Percentiles rank a stretch among this genome's conserved stretches.
These are phyloP conservation scores for Grigorovia transvaalensis DNA, from an alignment of 805 yeast genomes.

Conservation along the genomic window DNA sequence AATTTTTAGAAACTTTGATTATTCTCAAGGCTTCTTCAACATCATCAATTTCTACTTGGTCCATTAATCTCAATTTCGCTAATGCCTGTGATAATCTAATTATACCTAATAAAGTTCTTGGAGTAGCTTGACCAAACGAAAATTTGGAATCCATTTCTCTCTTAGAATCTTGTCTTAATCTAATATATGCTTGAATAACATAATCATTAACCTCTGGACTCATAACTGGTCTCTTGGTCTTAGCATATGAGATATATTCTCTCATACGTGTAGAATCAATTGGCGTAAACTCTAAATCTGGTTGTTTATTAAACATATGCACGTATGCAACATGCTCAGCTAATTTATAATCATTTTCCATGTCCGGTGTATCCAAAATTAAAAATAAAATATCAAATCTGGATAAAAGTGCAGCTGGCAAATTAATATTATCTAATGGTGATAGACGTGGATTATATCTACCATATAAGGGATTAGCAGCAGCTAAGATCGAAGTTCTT, in stretches of 20 bases:
- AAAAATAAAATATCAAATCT: slow-evolving; percentile 87
- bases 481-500: slow-evolving; percentile 88
- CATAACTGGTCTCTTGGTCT: slow-evolving; percentile 75
- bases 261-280: slow-evolving; percentile 71
- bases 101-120: slow-evolving; percentile 86
- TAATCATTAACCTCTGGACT: slow-evolving; percentile 77
- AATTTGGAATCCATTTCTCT: slow-evolving; percentile 60
- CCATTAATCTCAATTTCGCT: slow-evolving; percentile 78
- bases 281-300: slow-evolving; percentile 64
- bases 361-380: slow-evolving; percentile 72
- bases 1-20: slow-evolving; percentile 75
- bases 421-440: slow-evolving; percentile 88
- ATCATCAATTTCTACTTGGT: slow-evolving; percentile 61
- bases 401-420: slow-evolving; percentile 92
- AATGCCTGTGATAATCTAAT: slow-evolving; percentile 89
- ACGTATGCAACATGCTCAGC: slow-evolving; percentile 94
- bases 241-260: slow-evolving; percentile 79
- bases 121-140: slow-evolving; percentile 87
- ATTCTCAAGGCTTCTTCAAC: slow-evolving; percentile 94
- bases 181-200: slow-evolving; percentile 76
- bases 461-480: slow-evolving; percentile 97
- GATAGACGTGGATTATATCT: slow-evolving; percentile 83
- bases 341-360: slow-evolving; percentile 71
- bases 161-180: slow-evolving; percentile 86
- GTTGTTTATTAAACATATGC: slow-evolving; percentile 87